Evolutionary conservation across 345 rosid species (phyloP).

Genomic region (Gossypium mustelinum): DNA sequence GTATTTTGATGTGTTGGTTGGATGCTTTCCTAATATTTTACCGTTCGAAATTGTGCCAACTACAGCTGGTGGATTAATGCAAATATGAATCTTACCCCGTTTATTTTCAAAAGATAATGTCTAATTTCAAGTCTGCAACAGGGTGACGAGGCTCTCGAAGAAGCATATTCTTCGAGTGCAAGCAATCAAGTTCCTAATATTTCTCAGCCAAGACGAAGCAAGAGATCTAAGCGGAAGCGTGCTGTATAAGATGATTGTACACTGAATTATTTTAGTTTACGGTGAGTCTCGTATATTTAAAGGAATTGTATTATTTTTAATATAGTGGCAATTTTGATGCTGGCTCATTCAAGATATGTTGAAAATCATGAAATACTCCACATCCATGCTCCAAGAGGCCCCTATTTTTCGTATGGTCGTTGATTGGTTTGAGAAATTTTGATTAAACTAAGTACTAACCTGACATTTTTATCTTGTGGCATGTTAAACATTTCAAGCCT

Average conservation of each 20-base stretch:
- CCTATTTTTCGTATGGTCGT: conserved; percentile 1
- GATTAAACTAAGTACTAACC: not conserved
- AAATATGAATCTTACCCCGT: not conserved
- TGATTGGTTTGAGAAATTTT: not conserved
- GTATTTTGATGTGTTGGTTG: not conserved
- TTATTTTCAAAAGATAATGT: not conserved
- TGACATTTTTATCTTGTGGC: conserved; percentile 3
- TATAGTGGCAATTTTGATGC: conserved; percentile 39
- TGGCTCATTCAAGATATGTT: conserved; percentile 29
- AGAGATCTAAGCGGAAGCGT: conserved; percentile 82
- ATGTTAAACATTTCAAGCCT: not conserved
- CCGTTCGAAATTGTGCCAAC: not conserved
- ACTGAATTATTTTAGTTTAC: conserved; percentile 29
- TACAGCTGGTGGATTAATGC: not conserved
- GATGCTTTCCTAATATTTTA: not conserved
- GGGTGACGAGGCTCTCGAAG: conserved; percentile 70
- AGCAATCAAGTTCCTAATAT: conserved; percentile 56
- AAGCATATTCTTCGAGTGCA: conserved; percentile 57
- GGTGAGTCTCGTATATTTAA: conserved; percentile 40
- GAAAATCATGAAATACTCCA: conserved; percentile 13
- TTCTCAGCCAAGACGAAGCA: conserved; percentile 75
- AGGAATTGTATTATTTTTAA: conserved; percentile 27
- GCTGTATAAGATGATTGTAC: conserved; percentile 46
- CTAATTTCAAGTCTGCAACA: conserved; percentile 28
- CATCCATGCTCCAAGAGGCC: conserved; percentile 10